These are phyloP conservation scores for Colletotrichum liriopes DNA, from an alignment of 2,329 filamentous ascomycete species.

Conservation along the genomic window DNA sequence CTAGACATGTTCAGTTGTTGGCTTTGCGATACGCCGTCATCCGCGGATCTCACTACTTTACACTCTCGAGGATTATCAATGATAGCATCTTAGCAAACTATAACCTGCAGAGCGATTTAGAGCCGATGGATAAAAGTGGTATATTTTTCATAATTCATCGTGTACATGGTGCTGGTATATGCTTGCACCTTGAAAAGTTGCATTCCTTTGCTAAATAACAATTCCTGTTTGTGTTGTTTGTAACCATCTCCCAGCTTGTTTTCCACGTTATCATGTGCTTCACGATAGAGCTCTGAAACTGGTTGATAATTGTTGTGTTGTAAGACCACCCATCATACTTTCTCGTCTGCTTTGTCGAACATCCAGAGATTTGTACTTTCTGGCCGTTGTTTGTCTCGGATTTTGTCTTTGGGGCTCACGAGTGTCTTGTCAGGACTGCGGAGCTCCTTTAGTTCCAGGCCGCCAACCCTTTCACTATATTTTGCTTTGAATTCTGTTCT, in stretches of 20 bases:
- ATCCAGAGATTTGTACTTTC: slow-evolving; percentile 23
- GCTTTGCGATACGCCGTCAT: not conserved
- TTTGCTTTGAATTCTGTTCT: slow-evolving; percentile 10
- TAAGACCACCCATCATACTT: too few species aligned
- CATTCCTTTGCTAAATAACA: not conserved
- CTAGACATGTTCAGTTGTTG: not conserved
- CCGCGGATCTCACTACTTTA: too few species aligned
- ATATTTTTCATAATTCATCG: slow-evolving; percentile 4
- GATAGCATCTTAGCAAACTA: fast-evolving
- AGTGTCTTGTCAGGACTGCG: not conserved
- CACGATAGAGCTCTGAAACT: not conserved
- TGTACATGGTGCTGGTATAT: not conserved
- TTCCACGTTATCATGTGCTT: not conserved
- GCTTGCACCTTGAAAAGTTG: not conserved
- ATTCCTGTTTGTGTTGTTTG: not conserved
- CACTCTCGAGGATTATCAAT: not conserved
- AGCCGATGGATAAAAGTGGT: too few species aligned
- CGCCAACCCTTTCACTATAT: slow-evolving; percentile 3
- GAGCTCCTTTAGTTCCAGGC: slow-evolving; percentile 4
- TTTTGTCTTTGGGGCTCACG: not conserved
- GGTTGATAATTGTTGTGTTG: not conserved
- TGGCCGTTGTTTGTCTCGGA: not conserved
- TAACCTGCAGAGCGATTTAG: fast-evolving
- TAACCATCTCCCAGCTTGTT: too few species aligned
- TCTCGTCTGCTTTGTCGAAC: not conserved